Conservation (phyloP, 805 yeast genomes). For the Yarrowia porcina region DNA sequence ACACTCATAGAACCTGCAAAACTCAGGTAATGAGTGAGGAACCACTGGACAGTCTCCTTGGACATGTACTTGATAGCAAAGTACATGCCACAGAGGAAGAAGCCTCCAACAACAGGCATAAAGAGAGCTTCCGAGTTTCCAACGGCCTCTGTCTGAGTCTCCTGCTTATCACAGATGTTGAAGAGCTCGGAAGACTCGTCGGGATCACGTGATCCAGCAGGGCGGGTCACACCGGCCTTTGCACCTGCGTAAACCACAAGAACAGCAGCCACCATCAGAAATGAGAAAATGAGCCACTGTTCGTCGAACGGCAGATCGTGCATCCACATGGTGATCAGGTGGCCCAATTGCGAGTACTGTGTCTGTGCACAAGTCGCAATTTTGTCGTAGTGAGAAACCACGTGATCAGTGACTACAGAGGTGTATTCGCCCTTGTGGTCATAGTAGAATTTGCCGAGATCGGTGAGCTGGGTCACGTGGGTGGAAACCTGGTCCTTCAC, state of each 20-base stretch:
- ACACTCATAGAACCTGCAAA: slow-evolving; percentile 40
- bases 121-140: slow-evolving; percentile 40
- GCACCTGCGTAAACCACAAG: background rate
- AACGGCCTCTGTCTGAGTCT: slow-evolving; percentile 27
- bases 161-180: slow-evolving; percentile 33
- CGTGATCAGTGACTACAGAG: background rate
- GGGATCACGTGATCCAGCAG: slow-evolving; percentile 32
- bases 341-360: background rate
- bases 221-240: slow-evolving; percentile 27
- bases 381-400: background rate
- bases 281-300: background rate
- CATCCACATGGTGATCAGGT: background rate
- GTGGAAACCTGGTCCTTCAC: background rate
- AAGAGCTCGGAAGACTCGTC: slow-evolving; percentile 31
- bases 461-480: background rate
- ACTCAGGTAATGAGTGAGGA: slow-evolving; percentile 41
- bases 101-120: slow-evolving; percentile 48
- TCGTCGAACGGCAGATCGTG: slow-evolving; percentile 23
- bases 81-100: slow-evolving; percentile 42
- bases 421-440: background rate
- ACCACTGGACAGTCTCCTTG: slow-evolving; percentile 36
- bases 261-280: background rate
- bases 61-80: slow-evolving; percentile 40
- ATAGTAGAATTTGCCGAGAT: background rate
- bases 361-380: background rate